Percentiles rank a stretch among this genome's conserved stretches.
phyloP scores from a whole-genome alignment of 768 basidiomycete species.

The Kwoniella sp. region DNA sequence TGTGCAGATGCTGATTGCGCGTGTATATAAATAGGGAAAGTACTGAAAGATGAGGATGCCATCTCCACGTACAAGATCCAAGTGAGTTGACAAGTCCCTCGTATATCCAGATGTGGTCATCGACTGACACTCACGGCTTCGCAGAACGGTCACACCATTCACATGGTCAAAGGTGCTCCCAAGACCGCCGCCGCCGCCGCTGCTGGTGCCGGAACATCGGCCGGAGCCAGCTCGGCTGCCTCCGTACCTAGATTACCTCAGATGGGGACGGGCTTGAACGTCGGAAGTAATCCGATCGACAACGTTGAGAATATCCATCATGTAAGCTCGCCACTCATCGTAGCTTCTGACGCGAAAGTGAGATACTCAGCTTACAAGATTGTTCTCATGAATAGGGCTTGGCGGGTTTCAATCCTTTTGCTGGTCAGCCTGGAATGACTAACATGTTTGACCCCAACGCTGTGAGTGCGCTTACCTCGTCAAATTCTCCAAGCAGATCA shows the following conservation, averaged over 20 bases:
- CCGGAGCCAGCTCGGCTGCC: constrained; percentile 61
- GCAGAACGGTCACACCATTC: constrained; percentile 71
- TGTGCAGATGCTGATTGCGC: background rate
- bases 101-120: background rate
- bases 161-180: constrained; percentile 87
- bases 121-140: too few species aligned
- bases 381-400: constrained; percentile 27
- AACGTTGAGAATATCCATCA: constrained; percentile 48
- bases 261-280: constrained; percentile 91
- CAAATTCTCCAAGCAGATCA: background rate
- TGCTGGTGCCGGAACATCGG: constrained; percentile 42
- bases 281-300: constrained; percentile 66
- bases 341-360: background rate
- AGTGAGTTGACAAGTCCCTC: constrained; percentile 52
- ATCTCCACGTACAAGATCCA: constrained; percentile 88
- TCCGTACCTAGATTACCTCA: constrained; percentile 63
- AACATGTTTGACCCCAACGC: constrained; percentile 94
- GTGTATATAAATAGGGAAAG: constrained; percentile 53
- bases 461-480: constrained; percentile 60
- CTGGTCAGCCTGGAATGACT: constrained; percentile 71
- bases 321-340: constrained; percentile 27
- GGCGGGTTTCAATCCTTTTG: constrained; percentile 78
- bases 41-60: constrained; percentile 65
- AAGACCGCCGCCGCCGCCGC: constrained; percentile 60
- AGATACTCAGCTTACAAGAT: constrained; percentile 1